These are phyloP conservation scores for Pogostemon cablin DNA, from an alignment of 257 asterid genomes.

Conservation along the genomic window DNA sequence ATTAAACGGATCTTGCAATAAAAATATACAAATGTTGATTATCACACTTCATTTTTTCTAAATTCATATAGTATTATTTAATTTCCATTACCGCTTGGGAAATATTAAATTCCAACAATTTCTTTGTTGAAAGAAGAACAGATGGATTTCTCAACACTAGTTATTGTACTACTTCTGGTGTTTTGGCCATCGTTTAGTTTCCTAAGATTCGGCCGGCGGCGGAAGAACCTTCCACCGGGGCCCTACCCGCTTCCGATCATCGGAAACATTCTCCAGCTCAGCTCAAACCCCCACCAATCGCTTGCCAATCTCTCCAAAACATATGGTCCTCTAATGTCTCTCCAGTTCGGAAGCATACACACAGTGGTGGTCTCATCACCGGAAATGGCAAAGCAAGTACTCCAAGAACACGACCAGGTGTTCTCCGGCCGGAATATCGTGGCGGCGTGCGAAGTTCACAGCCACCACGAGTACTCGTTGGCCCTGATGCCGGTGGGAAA, in stretches of 20 bases:
- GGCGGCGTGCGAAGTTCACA: neutral
- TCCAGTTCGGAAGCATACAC: neutral
- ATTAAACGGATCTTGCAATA: too few species aligned
- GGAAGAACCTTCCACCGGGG: neutral
- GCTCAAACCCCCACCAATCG: neutral
- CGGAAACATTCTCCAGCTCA: neutral
- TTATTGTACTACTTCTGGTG: neutral
- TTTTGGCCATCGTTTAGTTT: neutral
- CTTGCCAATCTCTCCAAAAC: neutral
- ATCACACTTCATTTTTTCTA: too few species aligned
- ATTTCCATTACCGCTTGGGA: too few species aligned
- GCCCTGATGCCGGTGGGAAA: slow-evolving; percentile 32
- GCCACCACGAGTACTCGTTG: slow-evolving; percentile 15
- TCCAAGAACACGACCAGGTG: neutral
- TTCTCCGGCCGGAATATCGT: neutral
- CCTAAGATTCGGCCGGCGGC: neutral
- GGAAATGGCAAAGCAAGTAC: neutral
- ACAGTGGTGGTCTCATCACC: neutral
- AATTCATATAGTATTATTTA: too few species aligned
- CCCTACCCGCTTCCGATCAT: neutral
- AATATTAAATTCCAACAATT: too few species aligned
- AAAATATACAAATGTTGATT: too few species aligned
- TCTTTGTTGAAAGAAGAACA: neutral
- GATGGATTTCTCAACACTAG: neutral
- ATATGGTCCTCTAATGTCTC: slow-evolving; percentile 6